phyloP scores from a whole-genome alignment of 2,329 filamentous ascomycete genomes.

The Metarhizium robertsii region DNA sequence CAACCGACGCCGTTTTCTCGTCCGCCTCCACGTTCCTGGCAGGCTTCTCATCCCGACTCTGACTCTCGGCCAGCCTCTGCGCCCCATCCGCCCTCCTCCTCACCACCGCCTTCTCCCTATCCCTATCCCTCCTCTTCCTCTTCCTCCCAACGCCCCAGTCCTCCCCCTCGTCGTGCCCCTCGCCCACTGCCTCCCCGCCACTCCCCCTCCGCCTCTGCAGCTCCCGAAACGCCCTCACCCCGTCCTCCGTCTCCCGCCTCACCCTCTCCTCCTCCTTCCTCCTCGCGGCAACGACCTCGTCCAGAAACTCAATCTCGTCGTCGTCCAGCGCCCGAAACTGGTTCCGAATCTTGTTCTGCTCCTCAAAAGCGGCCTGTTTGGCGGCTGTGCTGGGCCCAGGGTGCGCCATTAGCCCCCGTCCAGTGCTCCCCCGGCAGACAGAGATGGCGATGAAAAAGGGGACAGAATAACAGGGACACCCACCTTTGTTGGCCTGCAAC shows the following conservation, averaged over 20 bases:
- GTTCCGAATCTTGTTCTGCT: conserved; percentile 60
- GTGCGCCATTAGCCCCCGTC: not conserved
- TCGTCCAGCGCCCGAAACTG: conserved; percentile 72
- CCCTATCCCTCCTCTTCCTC: conserved; percentile 27
- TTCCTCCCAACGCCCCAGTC: conserved; percentile 24
- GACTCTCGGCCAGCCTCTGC: conserved; percentile 1
- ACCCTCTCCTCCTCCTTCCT: conserved; percentile 44
- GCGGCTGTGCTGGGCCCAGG: conserved; percentile 42
- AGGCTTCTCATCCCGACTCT: conserved; percentile 7
- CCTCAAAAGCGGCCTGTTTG: conserved; percentile 76
- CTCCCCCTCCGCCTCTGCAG: conserved; percentile 31
- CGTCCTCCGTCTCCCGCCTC: conserved; percentile 46
- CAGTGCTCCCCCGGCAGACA: not conserved
- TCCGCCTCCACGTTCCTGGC: conserved; percentile 8
- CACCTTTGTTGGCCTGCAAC: conserved; percentile 74
- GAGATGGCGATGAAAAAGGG: not conserved
- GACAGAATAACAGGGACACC: not conserved
- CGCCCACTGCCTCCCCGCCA: conserved; percentile 10
- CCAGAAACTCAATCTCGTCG: conserved; percentile 69
- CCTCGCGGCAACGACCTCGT: conserved; percentile 42
- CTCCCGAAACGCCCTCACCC: conserved; percentile 45
- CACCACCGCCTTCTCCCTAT: conserved; percentile 25
- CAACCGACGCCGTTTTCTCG: conserved; percentile 4
- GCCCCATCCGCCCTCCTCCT: conserved; percentile 14
- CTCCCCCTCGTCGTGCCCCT: conserved; percentile 10